These are phyloP conservation scores for Alnus rubra DNA, from an alignment of 306 rosid genomes.

Conservation along the genomic window DNA sequence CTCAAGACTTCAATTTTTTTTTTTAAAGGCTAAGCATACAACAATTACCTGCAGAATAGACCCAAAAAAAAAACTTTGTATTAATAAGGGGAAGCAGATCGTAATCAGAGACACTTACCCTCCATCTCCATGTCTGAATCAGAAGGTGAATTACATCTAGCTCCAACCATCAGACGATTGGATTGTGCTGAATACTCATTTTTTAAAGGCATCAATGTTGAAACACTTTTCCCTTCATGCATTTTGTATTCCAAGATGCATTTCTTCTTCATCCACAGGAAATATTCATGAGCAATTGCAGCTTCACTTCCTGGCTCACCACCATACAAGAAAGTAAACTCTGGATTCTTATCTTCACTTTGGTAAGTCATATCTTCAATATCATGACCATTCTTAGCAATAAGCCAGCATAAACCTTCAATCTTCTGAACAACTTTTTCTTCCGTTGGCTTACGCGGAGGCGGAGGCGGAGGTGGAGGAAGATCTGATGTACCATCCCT, in stretches of 20 bases:
- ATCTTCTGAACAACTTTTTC: conserved; percentile 42
- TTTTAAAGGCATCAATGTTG: conserved; percentile 19
- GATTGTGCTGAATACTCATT: conserved; percentile 30
- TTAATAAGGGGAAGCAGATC: not conserved
- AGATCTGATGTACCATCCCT: conserved; percentile 29
- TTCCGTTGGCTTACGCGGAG: conserved; percentile 42
- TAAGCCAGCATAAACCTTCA: conserved; percentile 54
- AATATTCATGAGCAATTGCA: conserved; percentile 47
- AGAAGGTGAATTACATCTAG: conserved; percentile 38
- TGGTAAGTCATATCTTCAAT: conserved; percentile 46
- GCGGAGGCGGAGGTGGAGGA: conserved; percentile 44
- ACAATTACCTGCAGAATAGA: not conserved
- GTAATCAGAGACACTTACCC: conserved; percentile 53
- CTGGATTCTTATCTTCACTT: conserved; percentile 50
- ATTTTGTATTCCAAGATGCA: conserved; percentile 39
- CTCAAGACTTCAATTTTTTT: not conserved
- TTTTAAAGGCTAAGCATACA: not conserved
- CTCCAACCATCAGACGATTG: conserved; percentile 32
- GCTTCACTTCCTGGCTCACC: conserved; percentile 61
- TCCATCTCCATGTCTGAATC: conserved; percentile 99
- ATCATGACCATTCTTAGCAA: conserved; percentile 45
- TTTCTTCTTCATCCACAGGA: conserved; percentile 61
- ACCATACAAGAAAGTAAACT: conserved; percentile 55
- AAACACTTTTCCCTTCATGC: conserved; percentile 29
- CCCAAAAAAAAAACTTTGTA: not conserved